Evolutionary conservation across 805 yeast species (phyloP), one percentile per base, ranked within the genome.

Genomic region (Teunomyces cretensis): DNA sequence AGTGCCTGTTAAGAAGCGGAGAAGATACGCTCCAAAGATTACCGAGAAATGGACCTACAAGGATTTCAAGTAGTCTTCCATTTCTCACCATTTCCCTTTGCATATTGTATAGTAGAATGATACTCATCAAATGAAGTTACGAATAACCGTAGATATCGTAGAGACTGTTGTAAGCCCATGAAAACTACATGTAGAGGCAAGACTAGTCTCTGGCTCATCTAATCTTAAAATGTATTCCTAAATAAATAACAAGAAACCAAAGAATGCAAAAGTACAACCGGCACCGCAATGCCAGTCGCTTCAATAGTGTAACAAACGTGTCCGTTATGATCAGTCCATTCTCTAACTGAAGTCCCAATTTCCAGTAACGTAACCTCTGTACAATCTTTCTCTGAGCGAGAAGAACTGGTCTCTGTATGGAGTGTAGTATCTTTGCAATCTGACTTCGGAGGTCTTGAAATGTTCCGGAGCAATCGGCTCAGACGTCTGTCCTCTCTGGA

Each of bases 41-140:
- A 86, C 96, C 26, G 97, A 92, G 65, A 92, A 91, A 69, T 89
- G 96, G 95, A 79, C 91, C 28, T 88, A 86, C 70, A 92, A 92
- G 71, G 96, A 92, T 68, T 88, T 87, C 60, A 84, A 84, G 68
- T 84, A 72, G 57, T 41, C n/a, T 9, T 11, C 13, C 22, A 16
- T 41, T n/a, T n/a, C n/a, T n/a, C n/a, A n/a, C n/a, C n/a, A n/a
- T n/a, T n/a, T n/a, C n/a, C 15, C 16, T 22, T 41, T 15, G 14
- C 14, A 22, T 33, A 26, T 31, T 41, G 39, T 32, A 41, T 41
- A 32, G 14, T 41, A 33, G 27, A 14, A 28, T 17, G 11, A 39
- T 39, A 19, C n/a, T n/a, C n/a, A n/a, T n/a, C n/a, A n/a, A n/a
- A n/a, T n/a, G n/a, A n/a, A n/a, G n/a, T n/a, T n/a, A n/a, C n/a